phyloP scores from a whole-genome alignment of 2,329 filamentous ascomycete genomes.

The Juglanconis juglandina region DNA sequence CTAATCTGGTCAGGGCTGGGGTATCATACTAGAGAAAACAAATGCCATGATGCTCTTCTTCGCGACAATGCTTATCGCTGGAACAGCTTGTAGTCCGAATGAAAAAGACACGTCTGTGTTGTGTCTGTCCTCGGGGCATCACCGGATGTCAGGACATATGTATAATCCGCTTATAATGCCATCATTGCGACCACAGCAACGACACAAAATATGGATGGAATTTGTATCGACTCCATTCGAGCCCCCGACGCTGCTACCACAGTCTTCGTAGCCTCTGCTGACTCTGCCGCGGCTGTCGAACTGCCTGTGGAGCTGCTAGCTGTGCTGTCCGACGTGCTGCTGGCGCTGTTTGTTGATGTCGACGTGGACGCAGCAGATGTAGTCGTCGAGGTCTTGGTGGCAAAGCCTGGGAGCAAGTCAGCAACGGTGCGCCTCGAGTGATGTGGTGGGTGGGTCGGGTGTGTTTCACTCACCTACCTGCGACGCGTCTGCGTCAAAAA shows the following conservation, averaged over 20 bases:
- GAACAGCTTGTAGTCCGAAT: not conserved
- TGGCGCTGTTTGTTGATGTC: slow-evolving; percentile 2
- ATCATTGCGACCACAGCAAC: slow-evolving; percentile 23
- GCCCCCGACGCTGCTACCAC: slow-evolving; percentile 24
- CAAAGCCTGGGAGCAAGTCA: slow-evolving; percentile 31
- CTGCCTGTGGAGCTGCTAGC: slow-evolving; percentile 1
- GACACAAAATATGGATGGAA: slow-evolving; percentile 22
- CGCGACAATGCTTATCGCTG: not conserved
- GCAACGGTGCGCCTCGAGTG: not conserved
- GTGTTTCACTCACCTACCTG: slow-evolving; percentile 52
- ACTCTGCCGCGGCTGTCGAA: slow-evolving; percentile 23
- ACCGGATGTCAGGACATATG: not conserved
- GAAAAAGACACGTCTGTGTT: not conserved
- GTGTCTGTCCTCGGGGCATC: not conserved
- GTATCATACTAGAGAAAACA: slow-evolving; percentile 14
- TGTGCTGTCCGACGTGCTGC: slow-evolving; percentile 4
- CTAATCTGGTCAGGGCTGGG: slow-evolving; percentile 9
- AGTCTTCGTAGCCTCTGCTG: slow-evolving; percentile 20
- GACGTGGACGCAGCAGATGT: slow-evolving; percentile 12
- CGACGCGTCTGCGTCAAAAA: slow-evolving; percentile 72
- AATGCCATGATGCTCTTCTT: slow-evolving; percentile 3
- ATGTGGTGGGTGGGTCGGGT: not conserved
- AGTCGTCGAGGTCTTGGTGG: slow-evolving; percentile 27
- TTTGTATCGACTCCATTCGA: slow-evolving; percentile 12
- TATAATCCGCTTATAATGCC: slow-evolving; percentile 15